phyloP scores from a whole-genome alignment of 2,329 filamentous ascomycete genomes.

The Clonostachys solani region DNA sequence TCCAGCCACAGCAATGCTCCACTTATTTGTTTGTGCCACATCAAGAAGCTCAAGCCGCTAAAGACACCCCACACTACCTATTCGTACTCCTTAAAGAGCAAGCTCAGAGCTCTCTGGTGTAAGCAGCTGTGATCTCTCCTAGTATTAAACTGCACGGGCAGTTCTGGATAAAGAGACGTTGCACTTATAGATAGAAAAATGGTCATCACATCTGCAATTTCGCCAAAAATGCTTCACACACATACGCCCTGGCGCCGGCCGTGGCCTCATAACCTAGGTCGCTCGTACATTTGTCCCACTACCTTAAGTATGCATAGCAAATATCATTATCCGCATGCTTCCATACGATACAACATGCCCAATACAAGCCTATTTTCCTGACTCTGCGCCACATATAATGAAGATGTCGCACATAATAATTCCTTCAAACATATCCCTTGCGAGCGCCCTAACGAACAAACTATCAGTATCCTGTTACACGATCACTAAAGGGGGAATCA shows the following conservation, averaged over 20 bases:
- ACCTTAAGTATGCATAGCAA: constrained; percentile 21
- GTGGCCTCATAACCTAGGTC: no score
- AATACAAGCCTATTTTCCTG: constrained; percentile 9
- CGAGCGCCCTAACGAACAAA: constrained; percentile 47
- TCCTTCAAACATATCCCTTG: constrained; percentile 62
- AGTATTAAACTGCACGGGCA: no score
- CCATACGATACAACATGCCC: neutral
- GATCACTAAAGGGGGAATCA: neutral
- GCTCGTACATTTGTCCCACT: neutral
- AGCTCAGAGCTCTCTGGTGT: no score
- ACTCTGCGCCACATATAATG: constrained; percentile 23
- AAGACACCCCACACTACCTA: no score
- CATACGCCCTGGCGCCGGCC: neutral
- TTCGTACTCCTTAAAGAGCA: no score
- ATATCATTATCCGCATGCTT: constrained; percentile 9
- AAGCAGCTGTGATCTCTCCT: no score
- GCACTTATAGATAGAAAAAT: neutral
- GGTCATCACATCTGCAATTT: neutral
- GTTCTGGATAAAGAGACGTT: neutral
- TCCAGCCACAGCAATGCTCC: no score
- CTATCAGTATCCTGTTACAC: neutral
- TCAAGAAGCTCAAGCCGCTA: no score
- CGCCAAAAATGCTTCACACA: neutral
- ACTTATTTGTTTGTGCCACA: no score
- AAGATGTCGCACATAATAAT: constrained; percentile 9